These are phyloP conservation scores for Xylariaceae sp. DNA, from an alignment of 2,329 filamentous ascomycete genomes.

Conservation along the genomic window DNA sequence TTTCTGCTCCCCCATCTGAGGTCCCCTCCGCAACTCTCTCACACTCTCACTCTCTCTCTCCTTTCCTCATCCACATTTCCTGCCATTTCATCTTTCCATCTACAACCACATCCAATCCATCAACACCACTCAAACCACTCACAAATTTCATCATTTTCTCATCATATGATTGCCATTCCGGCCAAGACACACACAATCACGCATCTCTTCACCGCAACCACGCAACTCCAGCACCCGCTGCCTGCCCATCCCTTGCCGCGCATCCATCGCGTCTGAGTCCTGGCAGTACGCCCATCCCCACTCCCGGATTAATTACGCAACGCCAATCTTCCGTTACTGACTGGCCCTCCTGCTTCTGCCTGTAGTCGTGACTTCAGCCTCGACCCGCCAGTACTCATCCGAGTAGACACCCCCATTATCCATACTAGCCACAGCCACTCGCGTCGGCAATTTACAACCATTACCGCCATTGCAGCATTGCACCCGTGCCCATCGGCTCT, in stretches of 20 bases:
- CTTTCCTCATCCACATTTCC: background rate
- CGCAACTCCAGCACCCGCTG: background rate
- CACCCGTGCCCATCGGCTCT: background rate
- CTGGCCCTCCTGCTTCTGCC: conserved; percentile 1
- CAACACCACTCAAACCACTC: background rate
- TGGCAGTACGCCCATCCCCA: conserved; percentile 7
- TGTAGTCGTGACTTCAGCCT: conserved; percentile 15
- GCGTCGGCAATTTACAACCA: conserved; percentile 2
- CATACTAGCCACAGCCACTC: conserved; percentile 4
- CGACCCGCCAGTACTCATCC: conserved; percentile 6
- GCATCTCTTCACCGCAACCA: background rate
- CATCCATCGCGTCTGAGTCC: background rate
- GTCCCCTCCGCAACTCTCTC: background rate
- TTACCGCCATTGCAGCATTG: background rate
- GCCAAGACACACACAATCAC: background rate
- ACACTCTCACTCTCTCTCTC: background rate
- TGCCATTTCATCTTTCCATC: background rate
- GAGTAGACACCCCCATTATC: background rate
- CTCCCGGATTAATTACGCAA: conserved; percentile 10
- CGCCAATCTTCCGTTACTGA: conserved; percentile 10
- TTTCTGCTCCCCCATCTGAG: conserved; percentile 1
- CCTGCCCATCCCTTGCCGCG: background rate
- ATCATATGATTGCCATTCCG: conserved; percentile 11
- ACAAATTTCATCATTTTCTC: conserved; percentile 10
- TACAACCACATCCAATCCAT: background rate